Base-by-base conservation (phyloP, 2,329 filamentous ascomycete genomes). In the Sporothrix protearum region DNA sequence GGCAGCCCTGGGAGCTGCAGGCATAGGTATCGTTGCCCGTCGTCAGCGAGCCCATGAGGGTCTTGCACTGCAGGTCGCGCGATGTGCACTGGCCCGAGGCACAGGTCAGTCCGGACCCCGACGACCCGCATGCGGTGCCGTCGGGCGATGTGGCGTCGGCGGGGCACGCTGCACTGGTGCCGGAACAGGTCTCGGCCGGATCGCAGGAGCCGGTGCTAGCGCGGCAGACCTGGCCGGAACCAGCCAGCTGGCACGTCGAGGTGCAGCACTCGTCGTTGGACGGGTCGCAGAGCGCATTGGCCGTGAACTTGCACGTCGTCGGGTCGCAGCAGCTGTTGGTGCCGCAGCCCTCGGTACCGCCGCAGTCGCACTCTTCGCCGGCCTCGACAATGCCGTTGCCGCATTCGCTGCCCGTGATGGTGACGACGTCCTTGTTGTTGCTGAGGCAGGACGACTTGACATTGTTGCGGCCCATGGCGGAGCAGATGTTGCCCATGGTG, bases 331-430 rank as follows among this genome's bases (percentile, higher is more conserved):
- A 99, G 16, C 80, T 78, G 81, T 98, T 96, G 77, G 85, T 81
- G 30, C 84, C 88, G 79, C 96, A 99, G 51, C 87, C 88, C 16
- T 83, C 81, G 16, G 84, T 82, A 70, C 95, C 95, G 74, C 96
- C 96, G 77, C 96, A 99, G 81, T 99, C 96, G 81, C 96, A 99
- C 69, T 99, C 92, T 81, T 99, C 96, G 74, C 93, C 96, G 22
- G 87, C 84, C 81, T 98, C 96, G 68, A 99, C 96, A 75, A 99
- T 98, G 70, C 96, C 96, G 80, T 99, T 99, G 72, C 96, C 96
- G 80, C 96, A 99, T 78, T 94, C 90, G 76, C 91, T 91, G 70
- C 91, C 92, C 0, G 89, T 91, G 76, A 97, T 92, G 36, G 92
- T 96, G 42, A 88, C 86, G 63, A 99, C 89, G 75, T 92, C 90